These are phyloP conservation scores for Rosellinia necatrix DNA, from an alignment of 2,329 filamentous ascomycete species.

Conservation along the genomic window DNA sequence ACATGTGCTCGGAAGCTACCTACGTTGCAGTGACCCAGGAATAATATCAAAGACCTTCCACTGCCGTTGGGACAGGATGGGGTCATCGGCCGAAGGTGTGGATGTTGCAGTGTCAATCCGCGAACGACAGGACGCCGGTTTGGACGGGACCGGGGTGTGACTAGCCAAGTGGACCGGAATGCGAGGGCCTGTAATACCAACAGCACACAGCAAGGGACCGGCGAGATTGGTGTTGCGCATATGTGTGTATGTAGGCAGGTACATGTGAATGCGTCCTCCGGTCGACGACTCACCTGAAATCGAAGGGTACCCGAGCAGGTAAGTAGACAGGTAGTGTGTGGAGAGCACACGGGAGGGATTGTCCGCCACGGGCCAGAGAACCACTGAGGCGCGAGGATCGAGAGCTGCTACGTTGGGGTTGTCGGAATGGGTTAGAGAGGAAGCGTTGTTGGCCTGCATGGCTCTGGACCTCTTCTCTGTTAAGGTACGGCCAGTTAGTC, in stretches of 20 bases:
- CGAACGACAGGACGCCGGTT: too few species aligned
- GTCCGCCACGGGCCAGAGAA: background rate
- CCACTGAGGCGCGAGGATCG: conserved; percentile 6
- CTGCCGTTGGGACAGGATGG: conserved; percentile 13
- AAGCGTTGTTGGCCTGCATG: conserved; percentile 15
- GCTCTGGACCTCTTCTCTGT: background rate
- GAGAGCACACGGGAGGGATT: conserved; percentile 10
- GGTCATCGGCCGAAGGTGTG: conserved; percentile 14
- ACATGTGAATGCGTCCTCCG: background rate
- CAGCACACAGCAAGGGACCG: conserved; percentile 13
- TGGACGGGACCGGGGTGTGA: conserved; percentile 12
- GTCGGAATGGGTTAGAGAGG: conserved; percentile 10
- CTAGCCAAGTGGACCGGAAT: conserved; percentile 8
- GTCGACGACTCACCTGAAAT: background rate
- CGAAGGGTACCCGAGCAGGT: background rate
- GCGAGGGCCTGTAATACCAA: conserved; percentile 7
- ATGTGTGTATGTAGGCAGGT: background rate
- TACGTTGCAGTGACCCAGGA: conserved; percentile 9
- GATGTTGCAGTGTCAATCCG: conserved; percentile 12
- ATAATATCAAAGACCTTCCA: conserved; percentile 7
- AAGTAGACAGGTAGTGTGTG: conserved; percentile 2
- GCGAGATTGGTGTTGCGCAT: conserved; percentile 3
- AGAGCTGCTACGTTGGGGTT: conserved; percentile 1
- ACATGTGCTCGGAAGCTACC: conserved; percentile 18
- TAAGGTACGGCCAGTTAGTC: background rate